Percentiles rank a stretch among this genome's conserved stretches.
Conservation (phyloP, 73 alveolate species). For the Paramecium octaurelia region DNA sequence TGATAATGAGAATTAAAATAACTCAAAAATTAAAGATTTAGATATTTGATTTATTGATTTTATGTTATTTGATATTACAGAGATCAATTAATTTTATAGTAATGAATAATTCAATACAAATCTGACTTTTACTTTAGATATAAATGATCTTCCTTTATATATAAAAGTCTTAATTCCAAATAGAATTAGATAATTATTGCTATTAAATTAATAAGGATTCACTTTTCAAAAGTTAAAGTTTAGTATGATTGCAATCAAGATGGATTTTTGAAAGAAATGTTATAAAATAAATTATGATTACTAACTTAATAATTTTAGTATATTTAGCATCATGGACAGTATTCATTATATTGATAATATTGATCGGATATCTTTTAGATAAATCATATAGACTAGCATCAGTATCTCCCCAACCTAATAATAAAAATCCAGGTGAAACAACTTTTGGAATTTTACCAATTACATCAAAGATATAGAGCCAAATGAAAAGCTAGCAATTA, state of each 20-base stretch:
- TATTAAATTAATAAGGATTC: too few relatives aligned
- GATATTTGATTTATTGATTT: too few relatives aligned
- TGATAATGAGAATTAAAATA: too few relatives aligned
- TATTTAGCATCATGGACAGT: neutral
- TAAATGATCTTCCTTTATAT: neutral
- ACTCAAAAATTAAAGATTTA: neutral
- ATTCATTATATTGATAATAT: neutral
- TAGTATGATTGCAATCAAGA: neutral
- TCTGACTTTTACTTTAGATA: neutral
- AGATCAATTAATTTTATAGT: too few relatives aligned
- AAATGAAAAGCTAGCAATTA: neutral
- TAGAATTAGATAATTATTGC: too few relatives aligned
- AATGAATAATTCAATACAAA: too few relatives aligned
- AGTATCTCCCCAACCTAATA: neutral
- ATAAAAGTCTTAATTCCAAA: too few relatives aligned
- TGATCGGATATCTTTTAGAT: neutral
- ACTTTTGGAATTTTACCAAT: neutral
- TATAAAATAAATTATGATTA: neutral
- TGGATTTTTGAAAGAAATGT: neutral
- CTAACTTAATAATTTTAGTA: neutral
- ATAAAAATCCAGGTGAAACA: neutral
- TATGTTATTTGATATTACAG: neutral
- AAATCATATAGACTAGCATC: neutral
- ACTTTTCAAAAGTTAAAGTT: neutral
- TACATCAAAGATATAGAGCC: neutral